phyloP scores from a whole-genome alignment of 2,329 filamentous ascomycete genomes.

The Trichoderma aggressivum region DNA sequence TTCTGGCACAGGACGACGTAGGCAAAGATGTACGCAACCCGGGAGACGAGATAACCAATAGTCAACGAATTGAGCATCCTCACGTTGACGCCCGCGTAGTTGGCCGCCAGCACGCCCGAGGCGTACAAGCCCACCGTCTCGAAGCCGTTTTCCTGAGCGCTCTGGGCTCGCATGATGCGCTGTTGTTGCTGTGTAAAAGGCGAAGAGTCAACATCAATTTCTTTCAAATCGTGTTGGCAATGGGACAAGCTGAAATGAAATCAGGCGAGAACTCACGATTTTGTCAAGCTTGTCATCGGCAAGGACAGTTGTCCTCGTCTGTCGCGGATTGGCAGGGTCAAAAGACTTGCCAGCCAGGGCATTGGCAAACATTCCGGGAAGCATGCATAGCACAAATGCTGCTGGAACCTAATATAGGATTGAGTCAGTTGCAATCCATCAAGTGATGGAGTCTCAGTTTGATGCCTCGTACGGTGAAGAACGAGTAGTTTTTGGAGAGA shows the following conservation, averaged over 20 bases:
- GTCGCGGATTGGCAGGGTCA: slow-evolving; percentile 40
- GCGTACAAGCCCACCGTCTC: slow-evolving; percentile 45
- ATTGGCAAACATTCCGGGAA: slow-evolving; percentile 37
- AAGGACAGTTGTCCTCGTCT: slow-evolving; percentile 30
- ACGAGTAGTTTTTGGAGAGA: slow-evolving; percentile 36
- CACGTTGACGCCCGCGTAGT: slow-evolving; percentile 39
- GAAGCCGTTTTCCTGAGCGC: slow-evolving; percentile 43
- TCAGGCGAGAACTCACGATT: slow-evolving; percentile 23
- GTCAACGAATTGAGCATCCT: slow-evolving; percentile 40
- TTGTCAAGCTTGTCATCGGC: slow-evolving; percentile 34
- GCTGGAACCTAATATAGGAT: slow-evolving; percentile 37
- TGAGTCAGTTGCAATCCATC: not conserved
- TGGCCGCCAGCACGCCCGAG: slow-evolving; percentile 44
- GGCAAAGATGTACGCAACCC: slow-evolving; percentile 39
- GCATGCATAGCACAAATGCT: slow-evolving; percentile 35
- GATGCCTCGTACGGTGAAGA: slow-evolving; percentile 27
- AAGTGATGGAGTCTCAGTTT: not conserved
- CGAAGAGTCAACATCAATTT: not conserved
- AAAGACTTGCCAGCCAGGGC: slow-evolving; percentile 32
- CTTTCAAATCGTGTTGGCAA: not conserved
- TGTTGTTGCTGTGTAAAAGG: slow-evolving; percentile 45
- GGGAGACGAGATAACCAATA: slow-evolving; percentile 39
- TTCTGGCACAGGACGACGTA: slow-evolving; percentile 45
- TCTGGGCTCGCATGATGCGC: slow-evolving; percentile 51
- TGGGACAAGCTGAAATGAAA: not conserved